Evolutionary conservation across 768 basidiomycete species (phyloP).

Genomic region (Mycena capillaripes): DNA sequence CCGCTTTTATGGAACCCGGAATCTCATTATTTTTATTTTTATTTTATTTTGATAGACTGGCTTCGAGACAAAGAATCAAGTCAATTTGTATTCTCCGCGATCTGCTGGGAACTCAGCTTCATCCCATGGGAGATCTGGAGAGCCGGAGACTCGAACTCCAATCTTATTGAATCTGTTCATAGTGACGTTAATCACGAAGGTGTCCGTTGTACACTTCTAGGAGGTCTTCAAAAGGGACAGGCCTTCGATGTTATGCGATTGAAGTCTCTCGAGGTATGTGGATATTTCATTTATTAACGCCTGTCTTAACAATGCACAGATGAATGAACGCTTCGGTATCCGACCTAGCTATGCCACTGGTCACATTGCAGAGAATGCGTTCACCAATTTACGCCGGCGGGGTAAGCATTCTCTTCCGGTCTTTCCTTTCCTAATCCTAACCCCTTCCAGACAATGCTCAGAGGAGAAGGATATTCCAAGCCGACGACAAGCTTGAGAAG

Average conservation of each 20-base stretch:
- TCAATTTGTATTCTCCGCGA: slow-evolving; percentile 42
- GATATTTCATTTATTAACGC: too few relatives aligned
- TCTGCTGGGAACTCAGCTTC: slow-evolving; percentile 48
- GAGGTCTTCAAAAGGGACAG: background rate
- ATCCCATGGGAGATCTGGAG: slow-evolving; percentile 46
- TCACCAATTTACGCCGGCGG: background rate
- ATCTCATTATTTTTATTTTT: too few relatives aligned
- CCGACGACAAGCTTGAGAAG: background rate
- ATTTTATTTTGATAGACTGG: slow-evolving; percentile 40
- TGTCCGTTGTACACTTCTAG: slow-evolving; percentile 11
- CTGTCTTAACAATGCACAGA: background rate
- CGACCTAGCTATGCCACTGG: background rate
- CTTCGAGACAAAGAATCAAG: slow-evolving; percentile 39
- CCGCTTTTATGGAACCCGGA: background rate
- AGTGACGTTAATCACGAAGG: slow-evolving; percentile 46
- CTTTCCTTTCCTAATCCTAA: background rate
- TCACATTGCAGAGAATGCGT: background rate
- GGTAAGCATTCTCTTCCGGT: background rate
- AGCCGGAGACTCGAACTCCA: slow-evolving; percentile 40
- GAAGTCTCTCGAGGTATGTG: background rate
- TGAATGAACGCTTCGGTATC: background rate
- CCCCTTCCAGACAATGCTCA: background rate
- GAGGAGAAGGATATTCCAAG: background rate
- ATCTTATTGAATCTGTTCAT: slow-evolving; percentile 45
- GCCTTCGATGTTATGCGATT: background rate